Evolutionary conservation across 2,329 filamentous ascomycete genomes (phyloP), one percentile per base, ranked within the genome.

Genomic region (Aspergillus clavatus): DNA sequence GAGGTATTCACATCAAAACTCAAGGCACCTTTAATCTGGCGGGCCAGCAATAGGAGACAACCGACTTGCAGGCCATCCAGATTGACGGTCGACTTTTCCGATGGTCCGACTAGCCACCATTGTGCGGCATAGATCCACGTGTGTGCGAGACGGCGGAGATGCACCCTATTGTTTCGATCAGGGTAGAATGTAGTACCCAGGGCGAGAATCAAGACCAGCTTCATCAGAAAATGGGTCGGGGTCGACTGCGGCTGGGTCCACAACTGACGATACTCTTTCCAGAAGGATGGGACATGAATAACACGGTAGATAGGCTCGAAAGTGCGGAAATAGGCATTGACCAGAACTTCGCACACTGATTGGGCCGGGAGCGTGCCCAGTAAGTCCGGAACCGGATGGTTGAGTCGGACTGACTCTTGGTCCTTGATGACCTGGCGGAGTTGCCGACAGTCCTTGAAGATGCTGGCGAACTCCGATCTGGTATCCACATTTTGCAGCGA

Each of bases 81-180:
- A 28, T 52, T 58, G 5, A 58, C 39, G 0, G 57, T 54, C 11
- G 55, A 46, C 27, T 67, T 65, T 33, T 63, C 58, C 14, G 61
- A 55, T 4, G 67, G 66, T 0, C 62, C 66, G 2, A 55, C 48
- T 1, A 69, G 54, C 68, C 67, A 70, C 46, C 55, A 58, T 38
- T 71, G 64, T 5, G 60, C 60, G 1, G 58, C 55, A 52, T 66
- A 58, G 4, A 65, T 51, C 63, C 64, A 68, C 8, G 51, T 52
- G 27, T 50, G 55, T 1, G 40, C 24, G 5, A 51, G 36, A 2
- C 38, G 52, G 7, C 51, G 45, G 16, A 55, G 27, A 8, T 35
- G 40, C 3, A 49, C 40, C 4, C 48, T 29, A 19, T 50, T 53
- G 1, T 35, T 29, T 14, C 47, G 49, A 7, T 52, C 47, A 27